phyloP scores from a whole-genome alignment of 495 filamentous ascomycete genomes.

The Penicillium robsamsonii region DNA sequence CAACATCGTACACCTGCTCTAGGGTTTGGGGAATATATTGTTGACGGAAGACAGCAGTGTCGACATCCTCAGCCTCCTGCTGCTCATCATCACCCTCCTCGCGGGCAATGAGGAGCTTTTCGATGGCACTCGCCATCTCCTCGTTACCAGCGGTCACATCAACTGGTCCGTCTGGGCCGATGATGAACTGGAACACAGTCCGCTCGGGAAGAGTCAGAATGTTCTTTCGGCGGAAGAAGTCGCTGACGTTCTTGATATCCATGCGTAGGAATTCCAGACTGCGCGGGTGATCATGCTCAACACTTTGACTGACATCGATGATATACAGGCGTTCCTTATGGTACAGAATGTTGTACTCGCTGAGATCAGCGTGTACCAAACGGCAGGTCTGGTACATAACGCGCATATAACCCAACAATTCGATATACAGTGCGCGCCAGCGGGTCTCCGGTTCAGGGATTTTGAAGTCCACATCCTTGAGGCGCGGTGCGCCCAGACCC shows the following conservation, averaged over 20 bases:
- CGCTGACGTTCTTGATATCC: slow-evolving; percentile 94
- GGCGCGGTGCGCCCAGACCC: slow-evolving; percentile 78
- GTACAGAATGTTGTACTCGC: slow-evolving; percentile 96
- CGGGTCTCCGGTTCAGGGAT: slow-evolving; percentile 54
- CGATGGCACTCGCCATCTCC: slow-evolving; percentile 48
- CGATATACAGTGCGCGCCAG: slow-evolving; percentile 76
- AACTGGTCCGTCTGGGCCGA: slow-evolving; percentile 51
- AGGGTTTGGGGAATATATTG: slow-evolving; percentile 93
- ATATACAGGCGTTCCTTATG: slow-evolving; percentile 80
- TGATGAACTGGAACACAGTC: slow-evolving; percentile 76
- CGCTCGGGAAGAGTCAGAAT: slow-evolving; percentile 76
- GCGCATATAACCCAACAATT: slow-evolving; percentile 84
- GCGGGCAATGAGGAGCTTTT: slow-evolving; percentile 46
- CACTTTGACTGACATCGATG: slow-evolving; percentile 95
- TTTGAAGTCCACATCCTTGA: slow-evolving; percentile 69
- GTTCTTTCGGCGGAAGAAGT: slow-evolving; percentile 84
- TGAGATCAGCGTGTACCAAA: slow-evolving; percentile 93
- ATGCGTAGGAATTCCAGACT: slow-evolving; percentile 90
- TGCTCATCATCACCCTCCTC: slow-evolving; percentile 40
- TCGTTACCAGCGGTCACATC: slow-evolving; percentile 33
- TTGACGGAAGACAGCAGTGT: slow-evolving; percentile 88
- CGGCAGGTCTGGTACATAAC: slow-evolving; percentile 85
- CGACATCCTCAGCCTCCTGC: slow-evolving; percentile 58
- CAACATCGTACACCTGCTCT: slow-evolving; percentile 92
- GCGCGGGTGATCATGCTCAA: slow-evolving; percentile 92